Base-by-base conservation (phyloP, 345 rosid species). In the Sonneratia alba region DNA sequence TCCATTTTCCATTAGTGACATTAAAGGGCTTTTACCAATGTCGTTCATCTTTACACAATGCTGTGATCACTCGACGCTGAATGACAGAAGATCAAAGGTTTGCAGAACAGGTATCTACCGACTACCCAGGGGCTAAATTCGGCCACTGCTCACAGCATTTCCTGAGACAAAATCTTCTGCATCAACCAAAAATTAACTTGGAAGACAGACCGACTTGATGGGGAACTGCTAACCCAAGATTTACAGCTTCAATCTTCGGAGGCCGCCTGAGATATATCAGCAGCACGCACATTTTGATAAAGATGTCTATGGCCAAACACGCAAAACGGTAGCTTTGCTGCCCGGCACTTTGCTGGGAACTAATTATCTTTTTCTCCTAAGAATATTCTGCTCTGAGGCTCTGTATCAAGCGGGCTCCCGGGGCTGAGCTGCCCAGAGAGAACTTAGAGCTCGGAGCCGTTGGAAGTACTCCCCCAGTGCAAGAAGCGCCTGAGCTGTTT, bases 401-500 rank as follows among this genome's bases (percentile, higher is more conserved):
- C 49, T 36, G 19, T 18, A 8, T 67, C 84, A 85, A 47, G 85
- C 79, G 37, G 96, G 88, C 57, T 92, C 89, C 1, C 76, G 86
- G 69, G 80, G 82, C 48, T 83, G 85, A 67, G 80, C 74, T 9
- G 86, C 87, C 94, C 94, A 92, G 38, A 85, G 73, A 40, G 85
- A 75, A 75, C 97, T 95, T 70, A 92, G 72, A 72, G 81, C 88
- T 67, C 92, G 81, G 37, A 89, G 89, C 45, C 94, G 87, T 68
- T 89, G 89, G 71, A 87, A 87, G 83, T 92, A 92, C 81, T 95
- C 97, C 16, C 96, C 96, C 76, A 90, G 77, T 19, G 91, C 90
- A 55, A 90, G 87, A 74, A 95, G 83, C 8, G 92, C 94, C 56
- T 89, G 81, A 77, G 97, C 98, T 7, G 91, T 89, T 76, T 92